Conservation (phyloP, 768 basidiomycete genomes). For the Mycena vitilis region DNA sequence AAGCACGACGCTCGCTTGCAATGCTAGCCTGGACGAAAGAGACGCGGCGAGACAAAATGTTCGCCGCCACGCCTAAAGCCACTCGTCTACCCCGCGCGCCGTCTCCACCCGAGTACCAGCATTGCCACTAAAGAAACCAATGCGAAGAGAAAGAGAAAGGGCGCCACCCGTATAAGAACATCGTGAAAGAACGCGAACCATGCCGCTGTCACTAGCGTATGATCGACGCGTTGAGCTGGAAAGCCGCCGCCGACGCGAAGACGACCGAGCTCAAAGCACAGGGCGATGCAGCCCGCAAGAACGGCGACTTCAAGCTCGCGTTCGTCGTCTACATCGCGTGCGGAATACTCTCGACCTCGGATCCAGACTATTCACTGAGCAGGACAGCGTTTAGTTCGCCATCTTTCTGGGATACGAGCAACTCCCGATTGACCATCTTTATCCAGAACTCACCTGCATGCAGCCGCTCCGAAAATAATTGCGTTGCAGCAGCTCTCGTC, state of each 20-base stretch:
- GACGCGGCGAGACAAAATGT: no score
- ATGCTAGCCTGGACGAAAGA: background rate
- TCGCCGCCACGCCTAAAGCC: no score
- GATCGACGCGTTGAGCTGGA: background rate
- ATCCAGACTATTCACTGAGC: conserved; percentile 30
- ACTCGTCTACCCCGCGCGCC: no score
- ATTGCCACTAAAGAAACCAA: background rate
- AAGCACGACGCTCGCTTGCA: background rate
- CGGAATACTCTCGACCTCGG: background rate
- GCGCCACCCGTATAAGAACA: background rate
- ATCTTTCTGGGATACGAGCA: background rate
- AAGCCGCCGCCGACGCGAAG: conserved; percentile 22
- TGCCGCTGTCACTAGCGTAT: no score
- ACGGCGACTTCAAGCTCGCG: conserved; percentile 32
- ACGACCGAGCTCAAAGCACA: conserved; percentile 17
- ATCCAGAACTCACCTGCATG: conserved; percentile 26
- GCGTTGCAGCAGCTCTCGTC: no score
- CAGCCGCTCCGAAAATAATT: no score
- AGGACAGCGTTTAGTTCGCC: conserved; percentile 23
- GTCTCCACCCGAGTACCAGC: background rate
- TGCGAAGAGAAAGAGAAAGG: background rate
- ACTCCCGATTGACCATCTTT: background rate
- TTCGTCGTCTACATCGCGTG: conserved; percentile 27
- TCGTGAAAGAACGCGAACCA: background rate
- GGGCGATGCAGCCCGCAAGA: conserved; percentile 21